phyloP scores from a whole-genome alignment of 2,329 filamentous ascomycete genomes.

The Didymella arachidicola region DNA sequence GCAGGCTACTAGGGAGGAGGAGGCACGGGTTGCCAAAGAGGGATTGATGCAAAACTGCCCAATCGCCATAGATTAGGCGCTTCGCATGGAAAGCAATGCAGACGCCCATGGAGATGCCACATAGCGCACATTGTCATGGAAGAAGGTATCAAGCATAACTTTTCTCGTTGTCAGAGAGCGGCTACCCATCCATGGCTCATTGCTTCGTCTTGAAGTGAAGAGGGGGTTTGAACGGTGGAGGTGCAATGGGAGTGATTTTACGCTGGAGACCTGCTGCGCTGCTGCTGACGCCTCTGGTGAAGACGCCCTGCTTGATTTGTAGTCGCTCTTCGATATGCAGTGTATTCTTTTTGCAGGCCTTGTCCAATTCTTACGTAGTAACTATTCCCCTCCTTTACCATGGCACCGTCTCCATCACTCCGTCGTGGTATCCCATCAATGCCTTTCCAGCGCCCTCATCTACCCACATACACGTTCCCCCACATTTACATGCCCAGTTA shows the following conservation, averaged over 20 bases:
- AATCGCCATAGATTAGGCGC: too few relatives aligned
- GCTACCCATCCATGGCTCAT: neutral
- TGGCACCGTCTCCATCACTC: too few relatives aligned
- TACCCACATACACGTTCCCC: too few relatives aligned
- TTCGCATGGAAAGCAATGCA: too few relatives aligned
- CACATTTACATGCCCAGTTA: too few relatives aligned
- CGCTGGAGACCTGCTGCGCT: neutral
- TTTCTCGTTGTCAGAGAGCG: neutral
- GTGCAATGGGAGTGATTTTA: neutral
- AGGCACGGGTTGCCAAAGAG: neutral
- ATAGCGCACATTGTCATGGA: neutral
- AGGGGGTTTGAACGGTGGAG: conserved; percentile 11
- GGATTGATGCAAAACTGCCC: neutral
- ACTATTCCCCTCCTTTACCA: too few relatives aligned
- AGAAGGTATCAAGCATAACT: neutral
- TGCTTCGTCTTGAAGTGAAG: neutral
- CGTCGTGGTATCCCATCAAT: too few relatives aligned
- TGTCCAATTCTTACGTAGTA: neutral
- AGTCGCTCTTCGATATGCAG: neutral
- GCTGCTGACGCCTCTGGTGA: neutral
- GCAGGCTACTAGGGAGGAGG: neutral
- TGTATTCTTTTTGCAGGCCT: neutral
- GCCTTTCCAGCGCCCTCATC: too few relatives aligned
- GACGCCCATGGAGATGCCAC: too few relatives aligned
- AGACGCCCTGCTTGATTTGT: conserved; percentile 2